A percentile compares a stretch with the other conserved stretches of the same genome.
phyloP scores from a whole-genome alignment of 306 rosid genomes.

The Argentina anserina region DNA sequence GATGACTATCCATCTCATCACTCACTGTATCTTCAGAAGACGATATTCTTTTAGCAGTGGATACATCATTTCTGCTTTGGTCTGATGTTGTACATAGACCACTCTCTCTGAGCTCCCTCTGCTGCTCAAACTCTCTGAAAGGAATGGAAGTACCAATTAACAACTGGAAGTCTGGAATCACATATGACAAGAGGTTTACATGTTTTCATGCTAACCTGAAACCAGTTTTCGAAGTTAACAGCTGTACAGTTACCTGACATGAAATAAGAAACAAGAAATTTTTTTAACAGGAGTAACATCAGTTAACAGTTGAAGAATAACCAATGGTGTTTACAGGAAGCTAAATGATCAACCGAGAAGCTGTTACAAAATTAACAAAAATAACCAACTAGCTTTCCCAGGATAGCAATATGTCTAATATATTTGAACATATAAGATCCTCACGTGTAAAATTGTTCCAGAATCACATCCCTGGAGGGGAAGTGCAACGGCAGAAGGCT shows the following conservation, averaged over 20 bases:
- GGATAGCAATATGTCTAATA: constrained; percentile 16
- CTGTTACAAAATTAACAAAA: constrained; percentile 12
- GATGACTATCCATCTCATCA: constrained; percentile 63
- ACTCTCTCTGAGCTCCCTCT: constrained; percentile 95
- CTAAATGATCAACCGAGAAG: constrained; percentile 13
- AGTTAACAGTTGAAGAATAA: constrained; percentile 12
- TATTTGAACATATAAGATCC: constrained; percentile 31
- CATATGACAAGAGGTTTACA: constrained; percentile 29
- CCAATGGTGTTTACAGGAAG: constrained; percentile 18
- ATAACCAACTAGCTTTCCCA: constrained; percentile 7
- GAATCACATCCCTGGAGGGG: constrained; percentile 81
- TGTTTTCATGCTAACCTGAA: constrained; percentile 65
- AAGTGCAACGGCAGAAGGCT: constrained; percentile 68
- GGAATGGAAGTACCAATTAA: constrained; percentile 32
- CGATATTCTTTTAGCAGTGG: constrained; percentile 58
- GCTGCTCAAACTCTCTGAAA: constrained; percentile 98
- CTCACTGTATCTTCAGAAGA: constrained; percentile 57
- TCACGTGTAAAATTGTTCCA: constrained; percentile 82
- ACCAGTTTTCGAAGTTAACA: constrained; percentile 98
- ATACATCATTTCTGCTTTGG: constrained; percentile 57
- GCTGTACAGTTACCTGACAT: constrained; percentile 95
- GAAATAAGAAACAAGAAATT: constrained; percentile 26
- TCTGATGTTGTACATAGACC: constrained; percentile 80
- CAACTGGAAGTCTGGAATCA: constrained; percentile 15
- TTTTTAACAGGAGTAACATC: neutral